These are phyloP conservation scores for Hydnum rufescens DNA, from an alignment of 768 basidiomycete species.

Conservation along the genomic window DNA sequence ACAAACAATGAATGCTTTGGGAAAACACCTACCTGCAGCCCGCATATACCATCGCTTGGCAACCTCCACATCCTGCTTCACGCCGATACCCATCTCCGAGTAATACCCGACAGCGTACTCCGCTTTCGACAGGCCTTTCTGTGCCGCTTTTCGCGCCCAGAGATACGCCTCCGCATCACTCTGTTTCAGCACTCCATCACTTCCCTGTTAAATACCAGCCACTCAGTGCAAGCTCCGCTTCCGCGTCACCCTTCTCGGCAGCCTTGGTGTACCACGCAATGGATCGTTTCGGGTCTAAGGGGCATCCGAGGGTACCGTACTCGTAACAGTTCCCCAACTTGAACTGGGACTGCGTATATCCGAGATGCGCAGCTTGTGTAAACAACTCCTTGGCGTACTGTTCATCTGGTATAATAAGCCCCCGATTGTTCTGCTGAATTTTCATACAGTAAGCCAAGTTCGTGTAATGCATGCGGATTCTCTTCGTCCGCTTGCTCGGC, in stretches of 20 bases:
- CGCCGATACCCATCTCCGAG: conserved; percentile 91
- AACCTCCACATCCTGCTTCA: conserved; percentile 87
- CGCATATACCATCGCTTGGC: conserved; percentile 99
- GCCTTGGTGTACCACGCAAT: conserved; percentile 99
- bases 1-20: neutral
- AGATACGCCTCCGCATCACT: conserved; percentile 97
- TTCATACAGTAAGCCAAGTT: conserved; percentile 78
- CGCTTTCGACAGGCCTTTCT: conserved; percentile 89
- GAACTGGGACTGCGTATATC: conserved; percentile 85
- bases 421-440: conserved; percentile 28
- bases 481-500: conserved; percentile 96
- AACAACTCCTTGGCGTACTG: conserved; percentile 68
- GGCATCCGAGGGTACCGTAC: conserved; percentile 73
- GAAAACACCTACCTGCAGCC: conserved; percentile 59
- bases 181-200: conserved; percentile 89
- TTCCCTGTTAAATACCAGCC: conserved; percentile 98
- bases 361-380: conserved; percentile 79
- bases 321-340: conserved; percentile 93
- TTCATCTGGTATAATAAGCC: conserved; percentile 59
- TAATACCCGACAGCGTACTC: conserved; percentile 99
- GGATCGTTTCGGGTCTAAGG: conserved; percentile 79
- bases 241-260: conserved; percentile 87
- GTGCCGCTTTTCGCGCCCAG: conserved; percentile 91
- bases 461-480: conserved; percentile 92
- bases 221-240: conserved; percentile 87